Base-by-base conservation (phyloP, 768 basidiomycete species). In the Leccinum arenicola region DNA sequence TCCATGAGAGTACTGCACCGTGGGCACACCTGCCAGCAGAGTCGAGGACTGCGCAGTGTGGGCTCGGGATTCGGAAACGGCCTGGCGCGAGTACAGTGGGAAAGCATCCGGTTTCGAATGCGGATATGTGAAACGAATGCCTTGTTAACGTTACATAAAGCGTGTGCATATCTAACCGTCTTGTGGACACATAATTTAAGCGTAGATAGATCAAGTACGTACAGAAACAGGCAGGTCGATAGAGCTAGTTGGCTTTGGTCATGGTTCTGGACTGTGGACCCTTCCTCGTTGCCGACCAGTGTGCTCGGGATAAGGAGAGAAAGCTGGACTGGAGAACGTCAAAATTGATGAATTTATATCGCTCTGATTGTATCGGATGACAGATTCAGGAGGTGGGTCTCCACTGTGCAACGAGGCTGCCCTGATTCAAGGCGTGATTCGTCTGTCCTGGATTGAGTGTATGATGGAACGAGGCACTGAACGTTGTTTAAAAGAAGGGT, bases 1-100 rank as follows among this genome's bases (percentile, higher is more conserved):
- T 65, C 66, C 68, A 70, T 70, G 54, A 6, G 17, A n/a, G 40
- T 8, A 8, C 8, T 48, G 58, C 23, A 23, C 23, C 23, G 21
- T 12, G 21, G n/a, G 17, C 10, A 48, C 3, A 40, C 19, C 50
- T 36, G 36, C 36, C 36, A 36, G 0, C 12, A 36, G 10, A 36
- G 15, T 38, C 36, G 36, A 38, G 36, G n/a, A 17, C 21, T 29
- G 11, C 23, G 49, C 55, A 40, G 45, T 27, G 17, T 49, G 55
- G 23, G 25, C 14, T 49, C 27, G 29, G n/a, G 43, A 21, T 15
- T 19, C 19, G 47, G 61, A 31, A 23, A 2, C 10, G 15, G 43
- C 7, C 19, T 23, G 12, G 35, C 54, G 10, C 56, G 12, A n/a
- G 14, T 21, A 29, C 29, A 29, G 35, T 61, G 43, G 25, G 23